A percentile compares a stretch with the other conserved stretches of the same genome.
Evolutionary conservation across 1,284 basidiomycete genomes (phyloP).

Genomic region (Ustilago tritici): DNA sequence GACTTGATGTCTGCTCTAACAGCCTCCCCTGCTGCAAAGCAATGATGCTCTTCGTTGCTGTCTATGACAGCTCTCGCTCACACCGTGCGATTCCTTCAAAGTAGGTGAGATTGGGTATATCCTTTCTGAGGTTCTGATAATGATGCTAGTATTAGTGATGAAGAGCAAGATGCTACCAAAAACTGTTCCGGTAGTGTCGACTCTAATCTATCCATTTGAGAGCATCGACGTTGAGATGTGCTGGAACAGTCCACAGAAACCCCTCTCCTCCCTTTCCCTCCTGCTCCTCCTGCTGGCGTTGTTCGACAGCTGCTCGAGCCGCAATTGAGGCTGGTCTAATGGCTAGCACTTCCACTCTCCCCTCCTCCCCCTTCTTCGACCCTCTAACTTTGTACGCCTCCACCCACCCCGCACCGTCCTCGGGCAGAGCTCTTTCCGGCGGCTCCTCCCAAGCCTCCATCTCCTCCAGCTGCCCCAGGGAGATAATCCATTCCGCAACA

Average conservation of each 20-base stretch:
- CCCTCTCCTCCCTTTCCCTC: background rate
- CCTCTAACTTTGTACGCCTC: conserved; percentile 23
- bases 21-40: no score
- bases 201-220: conserved; percentile 7
- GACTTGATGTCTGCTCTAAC: no score
- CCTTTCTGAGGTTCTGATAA: no score
- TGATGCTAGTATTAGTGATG: no score
- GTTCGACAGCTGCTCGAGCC: background rate
- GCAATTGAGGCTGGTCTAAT: conserved; percentile 21
- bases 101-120: no score
- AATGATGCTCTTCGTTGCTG: no score
- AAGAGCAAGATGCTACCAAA: no score
- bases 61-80: no score
- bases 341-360: conserved; percentile 18
- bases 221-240: conserved; percentile 28
- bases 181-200: no score
- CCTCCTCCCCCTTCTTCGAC: background rate
- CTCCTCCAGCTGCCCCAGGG: conserved; percentile 25
- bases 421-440: conserved; percentile 14
- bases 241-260: conserved; percentile 23
- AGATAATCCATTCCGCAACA: conserved; percentile 33
- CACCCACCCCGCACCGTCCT: background rate
- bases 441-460: conserved; percentile 27
- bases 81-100: no score
- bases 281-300: background rate